Percentiles rank a stretch among this genome's conserved stretches.
These are phyloP conservation scores for Hyaloscypha finlandica DNA, from an alignment of 495 filamentous ascomycete genomes.

Conservation along the genomic window DNA sequence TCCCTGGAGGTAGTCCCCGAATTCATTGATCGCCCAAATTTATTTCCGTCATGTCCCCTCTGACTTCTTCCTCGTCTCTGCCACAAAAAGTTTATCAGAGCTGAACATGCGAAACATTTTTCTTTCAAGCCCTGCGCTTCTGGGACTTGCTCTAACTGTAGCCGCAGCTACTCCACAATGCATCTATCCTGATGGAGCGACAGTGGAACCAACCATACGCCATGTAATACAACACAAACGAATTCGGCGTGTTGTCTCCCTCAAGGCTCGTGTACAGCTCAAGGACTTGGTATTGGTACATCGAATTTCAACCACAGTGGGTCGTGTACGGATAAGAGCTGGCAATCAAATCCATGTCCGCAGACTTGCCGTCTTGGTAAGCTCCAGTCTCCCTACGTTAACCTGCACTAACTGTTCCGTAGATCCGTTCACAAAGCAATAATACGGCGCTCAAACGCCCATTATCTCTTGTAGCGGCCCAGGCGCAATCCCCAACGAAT, in stretches of 20 bases:
- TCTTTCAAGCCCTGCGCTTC: neutral
- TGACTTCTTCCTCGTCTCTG: neutral
- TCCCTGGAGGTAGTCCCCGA: neutral
- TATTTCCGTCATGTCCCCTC: neutral
- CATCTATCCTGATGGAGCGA: conserved; percentile 20
- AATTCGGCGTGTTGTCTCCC: conserved; percentile 16
- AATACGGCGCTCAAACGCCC: conserved; percentile 2
- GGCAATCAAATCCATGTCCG: neutral
- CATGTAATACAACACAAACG: conserved; percentile 5
- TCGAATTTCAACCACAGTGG: conserved; percentile 14
- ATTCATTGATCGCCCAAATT: conserved; percentile 1
- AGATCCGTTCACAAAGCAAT: conserved; percentile 6
- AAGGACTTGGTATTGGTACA: conserved; percentile 9
- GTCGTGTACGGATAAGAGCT: conserved; percentile 15
- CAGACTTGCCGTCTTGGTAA: conserved; percentile 4
- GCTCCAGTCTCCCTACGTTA: neutral
- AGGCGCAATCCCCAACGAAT: conserved; percentile 1
- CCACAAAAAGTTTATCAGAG: neutral
- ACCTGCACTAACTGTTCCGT: neutral
- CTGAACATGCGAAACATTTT: neutral
- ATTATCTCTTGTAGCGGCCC: neutral
- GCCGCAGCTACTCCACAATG: neutral
- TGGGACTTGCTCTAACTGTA: neutral
- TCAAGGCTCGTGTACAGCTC: conserved; percentile 4
- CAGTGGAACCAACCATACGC: conserved; percentile 11